Evolutionary conservation across 306 rosid species (phyloP).

Genomic region (Trifolium pratense): DNA sequence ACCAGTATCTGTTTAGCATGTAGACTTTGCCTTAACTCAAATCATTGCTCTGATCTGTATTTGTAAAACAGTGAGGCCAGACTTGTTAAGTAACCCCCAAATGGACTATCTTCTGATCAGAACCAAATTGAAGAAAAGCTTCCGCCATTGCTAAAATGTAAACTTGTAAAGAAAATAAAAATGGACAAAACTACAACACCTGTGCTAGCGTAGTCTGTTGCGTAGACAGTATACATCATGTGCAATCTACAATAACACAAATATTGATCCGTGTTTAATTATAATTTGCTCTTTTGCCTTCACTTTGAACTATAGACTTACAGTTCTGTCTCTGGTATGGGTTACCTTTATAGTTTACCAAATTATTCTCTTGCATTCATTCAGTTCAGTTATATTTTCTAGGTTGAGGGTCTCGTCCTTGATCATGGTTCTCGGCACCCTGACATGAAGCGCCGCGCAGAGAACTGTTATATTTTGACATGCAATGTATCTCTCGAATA

Average conservation of each 20-base stretch:
- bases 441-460: slow-evolving; percentile 96
- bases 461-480: slow-evolving; percentile 86
- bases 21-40: background rate
- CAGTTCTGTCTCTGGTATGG: background rate
- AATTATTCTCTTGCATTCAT: slow-evolving; percentile 15
- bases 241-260: background rate
- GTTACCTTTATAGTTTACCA: background rate
- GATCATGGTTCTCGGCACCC: slow-evolving; percentile 99
- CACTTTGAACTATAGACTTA: background rate
- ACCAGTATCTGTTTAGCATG: background rate
- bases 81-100: too few relatives aligned
- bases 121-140: too few relatives aligned
- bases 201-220: background rate
- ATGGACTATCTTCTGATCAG: too few relatives aligned
- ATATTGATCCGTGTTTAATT: background rate
- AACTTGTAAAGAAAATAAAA: too few relatives aligned
- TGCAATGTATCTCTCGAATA: slow-evolving; percentile 92
- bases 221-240: background rate
- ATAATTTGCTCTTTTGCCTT: background rate
- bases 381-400: slow-evolving; percentile 33
- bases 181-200: too few relatives aligned
- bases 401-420: slow-evolving; percentile 99
- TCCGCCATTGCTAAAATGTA: too few relatives aligned
- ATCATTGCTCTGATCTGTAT: background rate
- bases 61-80: background rate